Base-by-base conservation (phyloP, 1,284 basidiomycete species). In the Phellopilus nigrolimitatus region DNA sequence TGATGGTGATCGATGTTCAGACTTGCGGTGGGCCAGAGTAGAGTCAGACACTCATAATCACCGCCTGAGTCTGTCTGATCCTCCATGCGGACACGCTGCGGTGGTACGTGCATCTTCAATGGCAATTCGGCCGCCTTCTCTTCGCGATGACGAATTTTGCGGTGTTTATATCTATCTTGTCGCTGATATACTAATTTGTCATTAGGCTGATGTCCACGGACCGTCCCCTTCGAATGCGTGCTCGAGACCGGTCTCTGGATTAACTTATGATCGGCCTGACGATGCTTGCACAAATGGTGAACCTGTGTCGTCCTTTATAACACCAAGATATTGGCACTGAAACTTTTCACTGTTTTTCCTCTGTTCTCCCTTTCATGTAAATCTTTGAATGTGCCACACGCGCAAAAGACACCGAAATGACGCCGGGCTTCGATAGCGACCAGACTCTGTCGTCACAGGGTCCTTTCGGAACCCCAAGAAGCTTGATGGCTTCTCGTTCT, bases 51-150 rank as follows among this genome's bases (percentile, higher is more conserved):
- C 46, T 27, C 22, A 36, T 37, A 22, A 25, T 21, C 36, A 39
- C 24, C 9, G 46, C 19, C 36, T 28, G n/a, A 33, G 27, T 39
- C 22, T 12, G 22, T 39, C 15, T 19, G 13, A 39, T 28, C 19
- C 36, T 51, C 38, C 49, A 45, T 42, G 42, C 41, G 27, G 47
- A 41, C 28, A 41, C 39, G 47, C 28, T 49, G 42, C 36, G 27
- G 27, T 44, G 51, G 47, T 53, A 24, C 34, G 47, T 8, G 39
- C 33, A 21, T 31, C 46, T 39, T 28, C 31, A 44, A 22, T 15
- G 25, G 27, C 33, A 21, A 45, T 49, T 53, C 27, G 28, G 33
- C 19, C 46, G 13, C 27, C 10, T n/a, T 27, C 24, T 7, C 10
- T 41, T 41, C 22, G 8, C 39, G 39, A 22, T 24, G 39, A 22